Evolutionary conservation across 345 rosid genomes (phyloP).

Genomic region (Aquilaria yunnanensis): DNA sequence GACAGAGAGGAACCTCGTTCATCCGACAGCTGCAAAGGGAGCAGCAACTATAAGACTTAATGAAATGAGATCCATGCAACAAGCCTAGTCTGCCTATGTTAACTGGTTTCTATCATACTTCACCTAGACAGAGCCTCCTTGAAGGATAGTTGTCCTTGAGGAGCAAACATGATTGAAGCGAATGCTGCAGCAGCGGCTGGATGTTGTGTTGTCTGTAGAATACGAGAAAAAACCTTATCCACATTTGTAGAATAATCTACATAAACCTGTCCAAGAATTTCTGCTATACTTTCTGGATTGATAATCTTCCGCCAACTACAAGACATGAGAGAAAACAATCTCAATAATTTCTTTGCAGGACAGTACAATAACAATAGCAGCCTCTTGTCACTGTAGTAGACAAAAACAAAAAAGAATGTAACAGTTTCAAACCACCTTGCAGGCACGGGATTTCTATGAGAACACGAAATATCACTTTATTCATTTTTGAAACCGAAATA

Average conservation of each 20-base stretch:
- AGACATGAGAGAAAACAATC: not conserved
- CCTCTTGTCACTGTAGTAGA: not conserved
- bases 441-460: not conserved
- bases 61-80: no score
- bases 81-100: no score
- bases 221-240: constrained; percentile 72
- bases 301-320: constrained; percentile 92
- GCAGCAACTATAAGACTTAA: no score
- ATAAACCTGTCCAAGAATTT: constrained; percentile 82
- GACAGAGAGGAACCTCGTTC: constrained; percentile 61
- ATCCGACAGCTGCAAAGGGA: constrained; percentile 44
- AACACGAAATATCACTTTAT: no score
- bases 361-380: not conserved
- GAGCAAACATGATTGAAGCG: constrained; percentile 93
- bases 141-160: constrained; percentile 72
- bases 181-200: constrained; percentile 95
- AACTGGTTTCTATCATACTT: not conserved
- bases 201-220: constrained; percentile 72
- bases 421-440: not conserved
- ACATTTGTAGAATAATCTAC: constrained; percentile 78
- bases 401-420: not conserved
- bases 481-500: no score
- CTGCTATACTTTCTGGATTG: constrained; percentile 74
- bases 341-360: not conserved
- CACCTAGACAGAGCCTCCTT: constrained; percentile 57